These are phyloP conservation scores for Lavandula angustifolia DNA, from an alignment of 257 asterid species.

Conservation along the genomic window DNA sequence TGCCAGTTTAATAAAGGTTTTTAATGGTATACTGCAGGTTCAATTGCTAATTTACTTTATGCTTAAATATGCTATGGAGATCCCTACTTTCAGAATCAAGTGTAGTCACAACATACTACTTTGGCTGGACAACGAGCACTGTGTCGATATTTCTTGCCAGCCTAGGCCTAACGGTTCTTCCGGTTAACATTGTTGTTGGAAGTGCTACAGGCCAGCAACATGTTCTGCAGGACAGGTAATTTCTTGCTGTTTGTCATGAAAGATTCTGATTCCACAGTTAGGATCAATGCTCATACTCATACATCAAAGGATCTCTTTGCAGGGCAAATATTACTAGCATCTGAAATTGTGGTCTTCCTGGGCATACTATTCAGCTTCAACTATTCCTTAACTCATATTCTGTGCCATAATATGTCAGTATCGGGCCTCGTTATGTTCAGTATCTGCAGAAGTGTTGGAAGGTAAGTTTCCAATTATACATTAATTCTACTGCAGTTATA, in stretches of 20 bases:
- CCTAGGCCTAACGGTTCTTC: conserved; percentile 92
- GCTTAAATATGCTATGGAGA: conserved; percentile 94
- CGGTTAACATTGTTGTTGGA: conserved; percentile 76
- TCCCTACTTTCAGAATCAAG: conserved; percentile 91
- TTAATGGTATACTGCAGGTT: conserved; percentile 56
- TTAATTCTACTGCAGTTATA: background rate
- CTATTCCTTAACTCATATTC: conserved; percentile 53
- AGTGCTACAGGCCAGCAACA: conserved; percentile 89
- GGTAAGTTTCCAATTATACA: conserved; percentile 43
- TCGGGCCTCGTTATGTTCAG: conserved; percentile 91
- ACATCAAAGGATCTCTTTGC: conserved; percentile 31
- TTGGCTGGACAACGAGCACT: conserved; percentile 72
- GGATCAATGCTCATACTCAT: conserved; percentile 17
- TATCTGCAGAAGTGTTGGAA: conserved; percentile 94
- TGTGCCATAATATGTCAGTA: conserved; percentile 75
- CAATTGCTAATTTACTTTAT: conserved; percentile 89
- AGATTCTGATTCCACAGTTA: background rate
- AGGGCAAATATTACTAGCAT: conserved; percentile 94
- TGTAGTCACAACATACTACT: conserved; percentile 80
- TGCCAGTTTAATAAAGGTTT: conserved; percentile 11
- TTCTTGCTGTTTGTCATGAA: background rate
- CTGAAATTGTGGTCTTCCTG: conserved; percentile 78
- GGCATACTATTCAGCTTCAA: conserved; percentile 85
- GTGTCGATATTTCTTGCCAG: conserved; percentile 83
- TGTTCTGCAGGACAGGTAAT: conserved; percentile 93